A percentile compares a stretch with the other conserved stretches of the same genome.
Evolutionary conservation across 768 basidiomycete species (phyloP).

Genomic region (Sporobolomyces phaffii): DNA sequence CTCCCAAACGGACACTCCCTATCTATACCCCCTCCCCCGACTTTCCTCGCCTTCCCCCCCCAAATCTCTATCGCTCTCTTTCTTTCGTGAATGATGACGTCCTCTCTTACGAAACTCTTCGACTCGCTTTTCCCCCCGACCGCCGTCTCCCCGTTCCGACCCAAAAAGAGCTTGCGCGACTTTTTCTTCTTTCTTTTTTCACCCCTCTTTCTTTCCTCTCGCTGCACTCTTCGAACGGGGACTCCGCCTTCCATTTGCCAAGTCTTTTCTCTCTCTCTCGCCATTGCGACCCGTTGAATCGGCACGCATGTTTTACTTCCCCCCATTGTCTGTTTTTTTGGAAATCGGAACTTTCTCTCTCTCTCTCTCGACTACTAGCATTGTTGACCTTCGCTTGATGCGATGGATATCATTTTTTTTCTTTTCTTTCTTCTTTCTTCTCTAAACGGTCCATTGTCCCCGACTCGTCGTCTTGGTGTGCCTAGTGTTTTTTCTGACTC

Average conservation of each 20-base stretch:
- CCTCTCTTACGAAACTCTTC: too few relatives aligned
- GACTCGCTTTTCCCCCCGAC: neutral
- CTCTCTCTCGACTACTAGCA: neutral
- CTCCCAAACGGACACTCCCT: neutral
- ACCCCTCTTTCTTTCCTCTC: neutral
- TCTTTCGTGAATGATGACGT: too few relatives aligned
- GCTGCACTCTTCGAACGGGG: neutral
- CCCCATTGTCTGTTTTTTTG: neutral
- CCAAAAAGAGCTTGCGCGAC: constrained; percentile 13
- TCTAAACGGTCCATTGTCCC: too few relatives aligned
- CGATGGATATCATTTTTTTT: neutral
- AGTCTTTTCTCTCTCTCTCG: neutral
- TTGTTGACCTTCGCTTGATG: neutral
- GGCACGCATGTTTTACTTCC: too few relatives aligned
- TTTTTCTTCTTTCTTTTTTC: neutral
- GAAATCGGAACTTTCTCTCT: neutral
- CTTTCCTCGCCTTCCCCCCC: neutral
- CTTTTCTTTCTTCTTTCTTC: neutral
- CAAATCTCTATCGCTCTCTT: neutral
- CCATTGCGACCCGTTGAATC: too few relatives aligned
- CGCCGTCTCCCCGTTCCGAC: neutral
- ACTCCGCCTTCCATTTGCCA: neutral
- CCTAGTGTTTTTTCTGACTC: too few relatives aligned
- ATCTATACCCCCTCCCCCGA: neutral
- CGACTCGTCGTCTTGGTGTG: too few relatives aligned